Evolutionary conservation across 2,329 filamentous ascomycete species (phyloP), one percentile per base, ranked within the genome.

Genomic region (Dothidotthia symphoricarpi): DNA sequence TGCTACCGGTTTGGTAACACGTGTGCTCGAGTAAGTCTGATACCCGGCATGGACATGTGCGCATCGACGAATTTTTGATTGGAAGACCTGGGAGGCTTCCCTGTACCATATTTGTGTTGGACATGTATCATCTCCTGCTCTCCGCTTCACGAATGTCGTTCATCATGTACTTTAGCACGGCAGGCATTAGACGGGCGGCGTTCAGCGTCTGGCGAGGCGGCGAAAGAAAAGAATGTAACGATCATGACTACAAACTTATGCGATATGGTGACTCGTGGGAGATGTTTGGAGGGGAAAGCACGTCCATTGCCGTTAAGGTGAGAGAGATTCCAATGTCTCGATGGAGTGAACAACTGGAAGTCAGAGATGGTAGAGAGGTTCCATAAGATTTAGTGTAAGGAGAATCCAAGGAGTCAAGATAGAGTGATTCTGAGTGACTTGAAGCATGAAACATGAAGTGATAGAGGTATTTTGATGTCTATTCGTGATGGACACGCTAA

Each of bases 1-100:
- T 31, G 65, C 65, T 30, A 68, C 65, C 43, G 65, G 65, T 47
- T 55, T 68, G 7, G 59, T 68, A 11, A 68, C 65, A 24, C 65
- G 57, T 34, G 55, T 68, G 29, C 34, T 67, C 5, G 62, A 59
- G 45, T 67, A 64, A 55, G 34, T 36, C n/a, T 36, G 19, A 22
- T 22, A 22, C 19, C 19, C 19, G 19, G 5, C 5, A 22, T 9
- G 19, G 19, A 22, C 5, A 5, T 22, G 19, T 9, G 9, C 28
- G 17, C 28, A 32, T 33, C 31, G 30, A 39, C 30, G 34, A 28
- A 37, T 14, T 33, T 38, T 41, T 36, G 26, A 28, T 27, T 36
- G 43, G 39, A 43, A 34, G 36, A 41, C 28, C 25, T 25, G 39
- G 34, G 39, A 35, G 38, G 35, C 26, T 34, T 53, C 43, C 41